phyloP scores from a whole-genome alignment of 352 stramenopile species.

The Phytopythium cucurbitacearum region DNA sequence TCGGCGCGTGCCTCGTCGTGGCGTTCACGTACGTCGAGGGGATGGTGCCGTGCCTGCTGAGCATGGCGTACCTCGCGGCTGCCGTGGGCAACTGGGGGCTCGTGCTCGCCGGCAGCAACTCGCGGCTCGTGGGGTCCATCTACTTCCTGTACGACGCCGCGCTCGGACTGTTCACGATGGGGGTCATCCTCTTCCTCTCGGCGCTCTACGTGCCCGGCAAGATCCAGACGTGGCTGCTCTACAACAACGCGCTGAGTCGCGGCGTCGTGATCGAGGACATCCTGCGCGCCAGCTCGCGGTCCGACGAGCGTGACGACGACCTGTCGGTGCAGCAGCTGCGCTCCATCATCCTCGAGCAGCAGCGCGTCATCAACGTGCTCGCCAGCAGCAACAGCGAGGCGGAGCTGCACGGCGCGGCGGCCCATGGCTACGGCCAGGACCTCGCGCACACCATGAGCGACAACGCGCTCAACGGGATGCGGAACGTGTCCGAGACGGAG shows the following conservation, averaged over 20 bases:
- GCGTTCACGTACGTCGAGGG: slow-evolving; percentile 65
- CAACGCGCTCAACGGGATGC: slow-evolving; percentile 53
- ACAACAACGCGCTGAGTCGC: slow-evolving; percentile 95
- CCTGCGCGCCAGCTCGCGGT: slow-evolving; percentile 69
- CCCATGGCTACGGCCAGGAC: slow-evolving; percentile 31
- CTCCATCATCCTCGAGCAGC: slow-evolving; percentile 74
- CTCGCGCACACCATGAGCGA: slow-evolving; percentile 67
- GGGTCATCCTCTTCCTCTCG: slow-evolving; percentile 89
- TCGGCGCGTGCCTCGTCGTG: slow-evolving; percentile 69
- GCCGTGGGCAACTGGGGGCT: slow-evolving; percentile 84
- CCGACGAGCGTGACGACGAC: slow-evolving; percentile 67
- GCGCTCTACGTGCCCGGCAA: slow-evolving; percentile 88
- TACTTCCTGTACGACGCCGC: slow-evolving; percentile 95
- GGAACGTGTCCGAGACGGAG: slow-evolving; percentile 71
- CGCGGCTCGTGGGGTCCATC: slow-evolving; percentile 86
- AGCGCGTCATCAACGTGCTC: slow-evolving; percentile 67
- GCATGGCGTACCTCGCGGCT: slow-evolving; percentile 91
- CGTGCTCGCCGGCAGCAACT: slow-evolving; percentile 86
- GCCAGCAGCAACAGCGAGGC: slow-evolving; percentile 54
- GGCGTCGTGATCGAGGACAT: slow-evolving; percentile 98
- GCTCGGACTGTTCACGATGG: slow-evolving; percentile 91
- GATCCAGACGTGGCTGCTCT: slow-evolving; percentile 96
- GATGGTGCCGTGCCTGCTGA: slow-evolving; percentile 88
- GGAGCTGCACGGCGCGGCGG: slow-evolving; percentile 25
- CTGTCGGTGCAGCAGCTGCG: slow-evolving; percentile 72